Evolutionary conservation across 371 early-diverging fungal genomes (phyloP), one percentile per base, ranked within the genome.

Genomic region (Lichtheimia hyalospora): DNA sequence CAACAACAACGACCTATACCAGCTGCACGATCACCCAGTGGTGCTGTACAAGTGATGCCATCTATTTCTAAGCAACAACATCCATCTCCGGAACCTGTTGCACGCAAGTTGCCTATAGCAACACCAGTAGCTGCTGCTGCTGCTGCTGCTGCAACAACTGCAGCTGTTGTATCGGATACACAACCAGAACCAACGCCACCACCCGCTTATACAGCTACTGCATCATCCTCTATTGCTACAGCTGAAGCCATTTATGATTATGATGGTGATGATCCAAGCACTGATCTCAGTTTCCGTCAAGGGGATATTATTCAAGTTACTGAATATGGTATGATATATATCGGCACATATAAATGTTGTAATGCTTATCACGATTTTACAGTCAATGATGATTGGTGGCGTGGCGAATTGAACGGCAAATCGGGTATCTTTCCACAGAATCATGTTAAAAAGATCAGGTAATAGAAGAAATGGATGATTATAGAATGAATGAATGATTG

Each of bases 301-400:
- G 81, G 81, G n/a, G 74, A 81, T 58, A 61, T 76, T 12, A 78
- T 81, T 49, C 62, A 72, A 56, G 75, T 81, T 16, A 78, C 72
- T 52, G 81, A 81, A 73, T 74, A 77, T 69, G 78, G 81, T 75
- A 34, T 34, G 34, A 28, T 28, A 34, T 34, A 34, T 8, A 27
- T 34, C 6, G 34, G 34, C 5, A 7, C 28, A 34, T 34, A 5
- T 7, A 28, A 2, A 6, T 34, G 10, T 34, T 1, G 6, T 8
- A 2, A 34, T 34, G 10, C 34, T 34, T 34, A 34, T 34, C n/a
- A 34, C 0, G 34, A 34, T 34, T 34, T 10, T 40, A 50, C 54
- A 77, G 81, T 81, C 44, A 81, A 81, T 46, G 68, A 75, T 58
- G 81, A 81, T 55, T 81, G 81, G 78, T 81, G 75, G 75, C 69